Conservation (phyloP, 257 asterid species). For the Gentiana dahurica region DNA sequence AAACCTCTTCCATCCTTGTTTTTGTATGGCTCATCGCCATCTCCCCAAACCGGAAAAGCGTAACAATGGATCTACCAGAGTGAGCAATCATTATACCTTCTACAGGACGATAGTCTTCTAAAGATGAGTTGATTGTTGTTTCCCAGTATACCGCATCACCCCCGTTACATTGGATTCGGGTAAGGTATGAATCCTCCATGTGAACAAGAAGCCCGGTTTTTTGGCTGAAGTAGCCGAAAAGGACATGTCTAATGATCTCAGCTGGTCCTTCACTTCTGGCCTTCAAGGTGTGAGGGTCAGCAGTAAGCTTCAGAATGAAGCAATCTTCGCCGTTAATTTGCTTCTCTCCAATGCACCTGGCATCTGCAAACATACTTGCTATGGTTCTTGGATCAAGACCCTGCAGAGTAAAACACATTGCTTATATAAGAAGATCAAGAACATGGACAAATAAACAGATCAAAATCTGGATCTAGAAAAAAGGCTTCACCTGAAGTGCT, state of each 20-base stretch:
- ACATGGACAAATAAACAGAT: not conserved
- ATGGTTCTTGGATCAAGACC: slow-evolving; percentile 93
- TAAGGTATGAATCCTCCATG: slow-evolving; percentile 96
- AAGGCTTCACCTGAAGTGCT: slow-evolving; percentile 63
- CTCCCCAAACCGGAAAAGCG: slow-evolving; percentile 95
- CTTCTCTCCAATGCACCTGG: slow-evolving; percentile 93
- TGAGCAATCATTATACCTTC: slow-evolving; percentile 98
- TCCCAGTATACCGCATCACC: slow-evolving; percentile 99
- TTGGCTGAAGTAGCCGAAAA: slow-evolving; percentile 96
- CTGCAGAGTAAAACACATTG: slow-evolving; percentile 22
- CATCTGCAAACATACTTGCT: slow-evolving; percentile 71
- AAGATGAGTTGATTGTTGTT: slow-evolving; percentile 77
- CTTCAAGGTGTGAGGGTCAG: slow-evolving; percentile 76
- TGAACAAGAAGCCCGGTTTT: slow-evolving; percentile 82
- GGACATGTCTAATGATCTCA: slow-evolving; percentile 79
- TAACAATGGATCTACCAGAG: slow-evolving; percentile 83
- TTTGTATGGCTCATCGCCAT: slow-evolving; percentile 89
- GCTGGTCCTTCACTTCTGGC: slow-evolving; percentile 97
- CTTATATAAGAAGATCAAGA: not conserved
- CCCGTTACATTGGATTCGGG: slow-evolving; percentile 85
- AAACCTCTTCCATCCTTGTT: slow-evolving; percentile 96
- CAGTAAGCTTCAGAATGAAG: slow-evolving; percentile 77
- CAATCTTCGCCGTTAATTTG: slow-evolving; percentile 82
- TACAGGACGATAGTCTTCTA: slow-evolving; percentile 73
- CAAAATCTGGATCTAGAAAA: slow-evolving; percentile 1